These are phyloP conservation scores for Gyromitra esculenta DNA, from an alignment of 2,329 filamentous ascomycete species.

Conservation along the genomic window DNA sequence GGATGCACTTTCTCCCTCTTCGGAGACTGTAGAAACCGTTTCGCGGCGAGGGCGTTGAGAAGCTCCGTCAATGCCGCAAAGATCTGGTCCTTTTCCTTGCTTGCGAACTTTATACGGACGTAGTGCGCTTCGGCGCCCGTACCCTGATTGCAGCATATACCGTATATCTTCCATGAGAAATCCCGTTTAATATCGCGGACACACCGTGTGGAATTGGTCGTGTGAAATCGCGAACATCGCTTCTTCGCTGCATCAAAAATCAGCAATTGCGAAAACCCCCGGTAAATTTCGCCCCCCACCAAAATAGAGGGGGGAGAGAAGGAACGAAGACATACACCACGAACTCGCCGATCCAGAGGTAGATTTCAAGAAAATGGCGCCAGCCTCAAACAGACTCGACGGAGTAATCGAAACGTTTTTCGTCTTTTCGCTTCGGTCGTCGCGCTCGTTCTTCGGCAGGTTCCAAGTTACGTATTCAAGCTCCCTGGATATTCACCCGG, in stretches of 20 bases:
- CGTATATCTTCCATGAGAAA: constrained; percentile 54
- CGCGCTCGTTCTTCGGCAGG: constrained; percentile 36
- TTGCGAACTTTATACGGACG: constrained; percentile 45
- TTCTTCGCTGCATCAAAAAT: constrained; percentile 37
- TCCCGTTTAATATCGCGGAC: constrained; percentile 53
- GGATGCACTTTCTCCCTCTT: constrained; percentile 43
- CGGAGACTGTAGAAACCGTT: constrained; percentile 50
- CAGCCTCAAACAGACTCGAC: constrained; percentile 31
- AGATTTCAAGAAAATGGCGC: constrained; percentile 17
- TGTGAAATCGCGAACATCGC: constrained; percentile 35
- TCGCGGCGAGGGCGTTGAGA: constrained; percentile 51
- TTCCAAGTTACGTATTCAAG: constrained; percentile 48
- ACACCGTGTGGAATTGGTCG: constrained; percentile 48
- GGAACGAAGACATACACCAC: constrained; percentile 33
- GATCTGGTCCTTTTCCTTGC: constrained; percentile 19
- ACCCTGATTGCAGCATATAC: constrained; percentile 42
- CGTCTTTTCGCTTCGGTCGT: constrained; percentile 17
- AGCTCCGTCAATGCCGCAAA: constrained; percentile 29
- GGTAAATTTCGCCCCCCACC: too few relatives aligned
- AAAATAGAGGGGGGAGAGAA: too few relatives aligned
- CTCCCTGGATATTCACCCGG: constrained; percentile 9
- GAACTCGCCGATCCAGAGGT: constrained; percentile 21
- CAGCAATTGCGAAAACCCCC: constrained; percentile 12
- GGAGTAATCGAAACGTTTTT: constrained; percentile 32
- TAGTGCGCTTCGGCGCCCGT: constrained; percentile 46